These are phyloP conservation scores for Phytophthora uliginosa DNA, from an alignment of 352 stramenopile genomes.

Conservation along the genomic window DNA sequence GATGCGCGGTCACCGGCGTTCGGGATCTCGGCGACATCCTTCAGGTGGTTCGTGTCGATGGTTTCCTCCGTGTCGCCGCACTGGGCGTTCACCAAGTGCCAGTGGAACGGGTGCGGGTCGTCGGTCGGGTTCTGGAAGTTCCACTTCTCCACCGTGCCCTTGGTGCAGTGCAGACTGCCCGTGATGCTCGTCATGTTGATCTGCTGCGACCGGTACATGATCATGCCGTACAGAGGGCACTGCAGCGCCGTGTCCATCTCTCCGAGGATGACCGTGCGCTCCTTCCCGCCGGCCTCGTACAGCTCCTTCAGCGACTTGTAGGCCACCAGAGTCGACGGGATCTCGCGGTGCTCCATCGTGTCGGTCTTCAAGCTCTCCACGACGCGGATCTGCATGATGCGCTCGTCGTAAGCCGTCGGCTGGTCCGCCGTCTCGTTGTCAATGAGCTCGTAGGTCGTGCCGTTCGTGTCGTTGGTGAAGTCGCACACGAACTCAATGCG, in stretches of 20 bases:
- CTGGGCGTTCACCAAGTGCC: conserved; percentile 83
- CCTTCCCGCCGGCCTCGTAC: conserved; percentile 61
- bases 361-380: conserved; percentile 47
- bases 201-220: conserved; percentile 64
- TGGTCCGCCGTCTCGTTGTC: conserved; percentile 62
- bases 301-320: conserved; percentile 70
- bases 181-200: conserved; percentile 63
- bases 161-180: conserved; percentile 63
- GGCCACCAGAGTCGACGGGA: conserved; percentile 45
- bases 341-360: conserved; percentile 45
- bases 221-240: conserved; percentile 51
- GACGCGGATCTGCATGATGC: conserved; percentile 62
- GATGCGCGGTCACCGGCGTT: conserved; percentile 53
- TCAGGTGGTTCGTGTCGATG: conserved; percentile 74
- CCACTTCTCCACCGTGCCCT: conserved; percentile 84
- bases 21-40: conserved; percentile 78
- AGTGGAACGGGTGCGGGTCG: conserved; percentile 85
- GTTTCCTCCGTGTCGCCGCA: conserved; percentile 73
- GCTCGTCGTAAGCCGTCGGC: conserved; percentile 55
- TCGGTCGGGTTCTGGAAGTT: conserved; percentile 86
- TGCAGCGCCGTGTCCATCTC: conserved; percentile 59
- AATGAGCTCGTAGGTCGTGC: conserved; percentile 57
- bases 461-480: conserved; percentile 49
- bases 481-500: conserved; percentile 73
- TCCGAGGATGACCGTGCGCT: conserved; percentile 62